phyloP scores from a whole-genome alignment of 768 basidiomycete species.

The Trametes elegans region DNA sequence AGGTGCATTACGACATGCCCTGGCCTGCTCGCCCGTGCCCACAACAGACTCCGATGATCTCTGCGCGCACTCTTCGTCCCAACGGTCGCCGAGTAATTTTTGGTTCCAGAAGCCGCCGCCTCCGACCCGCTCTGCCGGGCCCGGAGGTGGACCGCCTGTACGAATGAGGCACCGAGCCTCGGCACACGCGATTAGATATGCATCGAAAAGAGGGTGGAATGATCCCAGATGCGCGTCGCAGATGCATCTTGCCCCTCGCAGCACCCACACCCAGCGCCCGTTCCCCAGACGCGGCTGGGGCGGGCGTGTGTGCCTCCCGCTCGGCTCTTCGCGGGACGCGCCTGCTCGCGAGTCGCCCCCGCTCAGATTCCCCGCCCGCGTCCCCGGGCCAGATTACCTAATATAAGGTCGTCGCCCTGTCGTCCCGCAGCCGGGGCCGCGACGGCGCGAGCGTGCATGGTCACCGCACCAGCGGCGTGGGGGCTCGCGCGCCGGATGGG shows the following conservation, averaged over 20 bases:
- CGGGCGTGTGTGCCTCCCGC: constrained; percentile 7
- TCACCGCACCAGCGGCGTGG: constrained; percentile 1
- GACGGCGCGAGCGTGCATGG: neutral
- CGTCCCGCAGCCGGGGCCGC: neutral
- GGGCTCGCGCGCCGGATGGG: constrained; percentile 5
- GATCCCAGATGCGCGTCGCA: constrained; percentile 20
- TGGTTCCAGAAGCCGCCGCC: constrained; percentile 20
- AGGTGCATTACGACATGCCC: constrained; percentile 19
- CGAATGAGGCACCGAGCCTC: constrained; percentile 27
- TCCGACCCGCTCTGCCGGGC: constrained; percentile 15
- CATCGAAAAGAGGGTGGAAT: constrained; percentile 15
- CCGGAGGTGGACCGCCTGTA: constrained; percentile 14
- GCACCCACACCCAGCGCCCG: too few relatives aligned
- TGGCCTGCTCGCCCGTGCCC: constrained; percentile 6
- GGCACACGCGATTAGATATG: constrained; percentile 23
- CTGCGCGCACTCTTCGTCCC: constrained; percentile 10
- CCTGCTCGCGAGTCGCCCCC: too few relatives aligned
- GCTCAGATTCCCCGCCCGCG: neutral
- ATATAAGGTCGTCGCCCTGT: constrained; percentile 12
- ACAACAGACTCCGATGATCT: constrained; percentile 21
- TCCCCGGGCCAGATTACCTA: constrained; percentile 12
- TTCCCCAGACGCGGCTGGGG: neutral
- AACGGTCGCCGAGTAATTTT: constrained; percentile 20
- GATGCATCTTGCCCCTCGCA: constrained; percentile 8
- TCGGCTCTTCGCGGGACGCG: constrained; percentile 26